Evolutionary conservation across 1,139 yeast genomes (phyloP).

Genomic region (Blastobotrys indianensis): DNA sequence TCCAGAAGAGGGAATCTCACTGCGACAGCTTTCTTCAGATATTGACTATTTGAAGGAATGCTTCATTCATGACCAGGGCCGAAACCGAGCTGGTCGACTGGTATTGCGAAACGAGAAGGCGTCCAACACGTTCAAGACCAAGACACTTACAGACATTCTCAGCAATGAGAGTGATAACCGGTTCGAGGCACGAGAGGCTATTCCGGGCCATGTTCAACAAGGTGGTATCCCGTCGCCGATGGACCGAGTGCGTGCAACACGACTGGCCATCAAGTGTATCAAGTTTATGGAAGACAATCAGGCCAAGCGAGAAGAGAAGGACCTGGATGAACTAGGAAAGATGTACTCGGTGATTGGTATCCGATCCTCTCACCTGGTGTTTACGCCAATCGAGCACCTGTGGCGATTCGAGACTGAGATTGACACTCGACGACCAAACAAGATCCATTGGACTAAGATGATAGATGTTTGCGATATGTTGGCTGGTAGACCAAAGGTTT

Average conservation of each 20-base stretch:
- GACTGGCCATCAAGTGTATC: constrained; percentile 83
- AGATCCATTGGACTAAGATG: constrained; percentile 71
- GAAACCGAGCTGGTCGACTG: constrained; percentile 79
- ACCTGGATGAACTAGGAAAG: constrained; percentile 36
- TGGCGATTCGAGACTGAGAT: constrained; percentile 84
- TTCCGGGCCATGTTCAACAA: constrained; percentile 98
- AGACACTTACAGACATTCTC: constrained; percentile 74
- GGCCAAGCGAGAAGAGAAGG: constrained; percentile 15
- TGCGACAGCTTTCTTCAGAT: constrained; percentile 70
- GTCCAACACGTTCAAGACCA: constrained; percentile 73
- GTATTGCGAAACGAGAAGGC: constrained; percentile 83
- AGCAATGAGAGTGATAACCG: constrained; percentile 67
- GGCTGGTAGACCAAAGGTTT: constrained; percentile 55
- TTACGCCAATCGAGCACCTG: constrained; percentile 65
- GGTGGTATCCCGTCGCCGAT: constrained; percentile 95
- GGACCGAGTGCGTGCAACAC: constrained; percentile 86
- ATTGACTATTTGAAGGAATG: constrained; percentile 62
- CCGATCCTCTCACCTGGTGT: constrained; percentile 67
- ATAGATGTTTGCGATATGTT: constrained; percentile 78
- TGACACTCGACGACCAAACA: constrained; percentile 78
- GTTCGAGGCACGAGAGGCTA: constrained; percentile 91
- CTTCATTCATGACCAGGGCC: constrained; percentile 71
- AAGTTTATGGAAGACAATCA: constrained; percentile 63
- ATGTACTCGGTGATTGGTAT: constrained; percentile 89
- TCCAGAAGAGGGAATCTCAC: constrained; percentile 79